Conservation (phyloP, 306 rosid genomes). For the Astragalus glycyphyllos region DNA sequence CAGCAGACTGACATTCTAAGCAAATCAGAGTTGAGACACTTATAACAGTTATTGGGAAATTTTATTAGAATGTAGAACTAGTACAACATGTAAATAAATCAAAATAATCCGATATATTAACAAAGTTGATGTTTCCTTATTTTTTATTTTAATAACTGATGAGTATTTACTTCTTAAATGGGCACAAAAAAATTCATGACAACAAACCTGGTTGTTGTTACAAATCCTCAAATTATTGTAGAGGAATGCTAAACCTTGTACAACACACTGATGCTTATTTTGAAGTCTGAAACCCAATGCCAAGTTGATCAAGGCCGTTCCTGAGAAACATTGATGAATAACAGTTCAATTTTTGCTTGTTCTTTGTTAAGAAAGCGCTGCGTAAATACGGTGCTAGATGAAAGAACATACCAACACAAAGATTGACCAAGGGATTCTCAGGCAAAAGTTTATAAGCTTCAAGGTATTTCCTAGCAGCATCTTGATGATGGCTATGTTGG, state of each 20-base stretch:
- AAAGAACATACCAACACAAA: slow-evolving; percentile 74
- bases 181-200: slow-evolving; percentile 15
- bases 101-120: slow-evolving; percentile 8
- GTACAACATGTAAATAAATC: background rate
- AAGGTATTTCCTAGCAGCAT: slow-evolving; percentile 87
- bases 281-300: slow-evolving; percentile 89
- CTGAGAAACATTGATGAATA: slow-evolving; percentile 44
- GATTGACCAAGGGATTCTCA: slow-evolving; percentile 78
- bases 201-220: slow-evolving; percentile 79
- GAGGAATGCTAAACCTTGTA: slow-evolving; percentile 90
- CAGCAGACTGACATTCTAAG: too few relatives aligned
- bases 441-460: slow-evolving; percentile 85
- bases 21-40: too few relatives aligned
- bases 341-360: slow-evolving; percentile 21
- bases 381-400: slow-evolving; percentile 19
- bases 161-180: slow-evolving; percentile 26
- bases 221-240: slow-evolving; percentile 71
- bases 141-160: slow-evolving; percentile 14
- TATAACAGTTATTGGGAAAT: background rate
- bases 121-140: slow-evolving; percentile 12
- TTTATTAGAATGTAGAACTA: background rate
- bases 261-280: slow-evolving; percentile 84
- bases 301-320: slow-evolving; percentile 84
- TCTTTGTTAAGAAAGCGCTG: slow-evolving; percentile 16
- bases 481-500: slow-evolving; percentile 77